Evolutionary conservation across 805 yeast species (phyloP).

Genomic region (Barnettozyma populi): DNA sequence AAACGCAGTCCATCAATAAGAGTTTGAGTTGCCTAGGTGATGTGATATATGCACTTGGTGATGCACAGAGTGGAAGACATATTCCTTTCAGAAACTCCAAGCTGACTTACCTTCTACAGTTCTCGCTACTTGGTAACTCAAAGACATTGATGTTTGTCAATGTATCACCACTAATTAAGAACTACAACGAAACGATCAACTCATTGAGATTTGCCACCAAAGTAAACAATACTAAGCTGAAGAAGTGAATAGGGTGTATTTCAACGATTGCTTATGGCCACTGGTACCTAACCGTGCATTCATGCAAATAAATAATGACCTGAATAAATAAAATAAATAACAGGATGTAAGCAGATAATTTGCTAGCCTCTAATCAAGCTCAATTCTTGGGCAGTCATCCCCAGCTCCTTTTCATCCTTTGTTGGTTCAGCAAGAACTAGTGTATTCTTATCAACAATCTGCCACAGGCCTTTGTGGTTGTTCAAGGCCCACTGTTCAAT

Average conservation of each 20-base stretch:
- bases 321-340: conserved; percentile 7
- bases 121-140: conserved; percentile 78
- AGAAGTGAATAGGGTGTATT: neutral
- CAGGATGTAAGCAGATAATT: conserved; percentile 8
- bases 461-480: conserved; percentile 34
- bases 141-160: conserved; percentile 94
- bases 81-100: conserved; percentile 94
- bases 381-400: conserved; percentile 11
- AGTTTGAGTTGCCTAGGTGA: conserved; percentile 87
- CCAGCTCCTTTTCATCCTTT: conserved; percentile 9
- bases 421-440: conserved; percentile 4
- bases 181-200: conserved; percentile 73
- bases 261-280: neutral
- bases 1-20: conserved; percentile 84
- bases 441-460: conserved; percentile 23
- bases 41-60: conserved; percentile 73
- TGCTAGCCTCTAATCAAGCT: conserved; percentile 10
- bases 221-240: conserved; percentile 52
- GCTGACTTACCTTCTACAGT: conserved; percentile 77
- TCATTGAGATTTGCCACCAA: conserved; percentile 87
- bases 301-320: neutral
- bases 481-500: conserved; percentile 33
- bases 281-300: neutral
- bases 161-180: conserved; percentile 58
- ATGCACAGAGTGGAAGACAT: conserved; percentile 39